Conservation (phyloP, 2,329 filamentous ascomycete species). For the Monosporascus sp. region DNA sequence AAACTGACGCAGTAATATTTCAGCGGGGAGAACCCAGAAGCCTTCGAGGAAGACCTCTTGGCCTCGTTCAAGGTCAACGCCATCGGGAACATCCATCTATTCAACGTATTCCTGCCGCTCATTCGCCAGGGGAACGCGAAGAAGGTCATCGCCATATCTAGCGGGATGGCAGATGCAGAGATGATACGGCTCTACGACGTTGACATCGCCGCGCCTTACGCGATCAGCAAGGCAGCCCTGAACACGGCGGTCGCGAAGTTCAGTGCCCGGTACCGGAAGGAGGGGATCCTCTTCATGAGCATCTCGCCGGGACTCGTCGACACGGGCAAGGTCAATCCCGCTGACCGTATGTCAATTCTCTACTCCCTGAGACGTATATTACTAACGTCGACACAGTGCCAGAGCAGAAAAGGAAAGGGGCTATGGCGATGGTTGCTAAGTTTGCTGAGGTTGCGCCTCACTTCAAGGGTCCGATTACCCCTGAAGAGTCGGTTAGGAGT, state of each 20-base stretch:
- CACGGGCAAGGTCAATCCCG: neutral
- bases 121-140: neutral
- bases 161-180: neutral
- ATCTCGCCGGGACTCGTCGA: neutral
- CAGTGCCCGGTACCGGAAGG: neutral
- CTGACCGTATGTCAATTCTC: neutral
- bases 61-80: neutral
- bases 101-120: neutral
- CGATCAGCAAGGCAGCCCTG: neutral
- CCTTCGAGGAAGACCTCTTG: neutral
- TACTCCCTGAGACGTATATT: neutral
- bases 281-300: neutral
- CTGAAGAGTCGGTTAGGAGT: conserved; percentile 15
- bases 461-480: conserved; percentile 16
- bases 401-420: neutral
- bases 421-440: conserved; percentile 3
- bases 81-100: neutral
- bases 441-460: conserved; percentile 18
- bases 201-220: neutral
- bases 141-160: neutral
- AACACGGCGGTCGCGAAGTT: neutral
- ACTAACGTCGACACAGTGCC: neutral
- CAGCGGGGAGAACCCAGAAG: neutral
- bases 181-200: neutral
- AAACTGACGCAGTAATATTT: neutral